Conservation (phyloP, 768 basidiomycete species). For the Ephemerocybe angulata region DNA sequence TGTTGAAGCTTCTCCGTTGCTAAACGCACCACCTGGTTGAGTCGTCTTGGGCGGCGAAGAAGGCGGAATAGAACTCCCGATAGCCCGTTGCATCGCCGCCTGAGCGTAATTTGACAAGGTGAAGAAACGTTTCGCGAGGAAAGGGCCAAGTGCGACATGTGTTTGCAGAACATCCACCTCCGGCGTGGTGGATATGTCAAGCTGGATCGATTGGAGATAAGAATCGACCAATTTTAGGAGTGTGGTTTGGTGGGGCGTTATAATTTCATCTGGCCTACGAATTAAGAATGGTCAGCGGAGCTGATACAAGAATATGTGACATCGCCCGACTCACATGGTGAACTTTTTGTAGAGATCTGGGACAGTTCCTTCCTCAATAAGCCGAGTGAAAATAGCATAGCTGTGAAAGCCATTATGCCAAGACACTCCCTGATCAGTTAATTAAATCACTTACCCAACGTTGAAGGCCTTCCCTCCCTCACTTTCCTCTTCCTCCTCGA, state of each 20-base stretch:
- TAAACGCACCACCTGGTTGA: neutral
- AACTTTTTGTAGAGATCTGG: constrained; percentile 60
- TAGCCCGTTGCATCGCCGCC: constrained; percentile 45
- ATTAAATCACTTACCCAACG: constrained; percentile 51
- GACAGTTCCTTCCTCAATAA: constrained; percentile 58
- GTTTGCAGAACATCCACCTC: constrained; percentile 31
- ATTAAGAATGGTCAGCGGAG: constrained; percentile 6
- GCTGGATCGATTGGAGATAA: constrained; percentile 59
- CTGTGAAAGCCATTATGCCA: constrained; percentile 30
- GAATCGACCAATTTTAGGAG: constrained; percentile 86
- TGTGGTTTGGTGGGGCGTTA: constrained; percentile 84
- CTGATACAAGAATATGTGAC: neutral
- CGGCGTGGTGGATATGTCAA: constrained; percentile 25
- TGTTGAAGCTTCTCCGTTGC: neutral
- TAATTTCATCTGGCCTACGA: constrained; percentile 59
- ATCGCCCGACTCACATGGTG: constrained; percentile 48
- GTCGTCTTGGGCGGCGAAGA: neutral
- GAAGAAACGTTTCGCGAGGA: constrained; percentile 62
- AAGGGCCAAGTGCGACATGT: constrained; percentile 46
- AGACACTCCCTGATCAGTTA: constrained; percentile 1
- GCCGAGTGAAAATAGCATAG: constrained; percentile 59
- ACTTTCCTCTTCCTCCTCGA: constrained; percentile 62
- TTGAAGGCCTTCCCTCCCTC: constrained; percentile 71
- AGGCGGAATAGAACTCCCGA: constrained; percentile 26
- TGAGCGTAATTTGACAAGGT: constrained; percentile 57